Base-by-base conservation (phyloP, 2,329 filamentous ascomycete genomes). In the Aureobasidium sp. region DNA sequence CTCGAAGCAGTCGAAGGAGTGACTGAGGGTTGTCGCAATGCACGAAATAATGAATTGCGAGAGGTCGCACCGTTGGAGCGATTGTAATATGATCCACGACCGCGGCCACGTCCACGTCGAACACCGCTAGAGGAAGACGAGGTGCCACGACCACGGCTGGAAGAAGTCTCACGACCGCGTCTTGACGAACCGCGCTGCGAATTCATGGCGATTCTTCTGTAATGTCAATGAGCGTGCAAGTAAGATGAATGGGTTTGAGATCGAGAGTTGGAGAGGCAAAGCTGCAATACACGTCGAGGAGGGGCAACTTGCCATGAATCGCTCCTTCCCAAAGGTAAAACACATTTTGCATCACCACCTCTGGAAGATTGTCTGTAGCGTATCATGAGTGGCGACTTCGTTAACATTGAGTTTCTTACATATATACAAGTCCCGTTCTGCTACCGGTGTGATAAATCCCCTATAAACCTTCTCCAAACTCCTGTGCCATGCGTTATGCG, bases 391-490 rank as follows among this genome's bases (percentile, higher is more conserved):
- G 24, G 44, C 12, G 22, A 27, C 33, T 59, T 59, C 31, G 15
- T 59, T 47, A 24, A 39, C 19, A 31, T 3, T 33, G 12, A 42
- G 35, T 50, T 52, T 60, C 45, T 53, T 61, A 61, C 59, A 56
- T 61, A 47, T 48, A 11, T 48, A 59, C 44, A 59, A 2, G 14
- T 59, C 27, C 45, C 27, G 11, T 44, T 48, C 45, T 48, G 27
- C 15, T 19, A 35, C 22, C 17, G 3, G 33, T 17, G 17, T 14
- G 19, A 33, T 24, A 14, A 60, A 22, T 12, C 12, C 15, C 9
- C 6, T 22, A 17, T 33, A 6, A 6, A 7, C n/a, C 22, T 2
- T 29, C 42, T 22, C 2, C 33, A 31, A 60, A 52, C 45, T 45
- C 48, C 58, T 8, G 8, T 52, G 27, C 58, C 44, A 52, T 50